phyloP scores from a whole-genome alignment of 805 yeast genomes.

The Torulaspora quercuum region DNA sequence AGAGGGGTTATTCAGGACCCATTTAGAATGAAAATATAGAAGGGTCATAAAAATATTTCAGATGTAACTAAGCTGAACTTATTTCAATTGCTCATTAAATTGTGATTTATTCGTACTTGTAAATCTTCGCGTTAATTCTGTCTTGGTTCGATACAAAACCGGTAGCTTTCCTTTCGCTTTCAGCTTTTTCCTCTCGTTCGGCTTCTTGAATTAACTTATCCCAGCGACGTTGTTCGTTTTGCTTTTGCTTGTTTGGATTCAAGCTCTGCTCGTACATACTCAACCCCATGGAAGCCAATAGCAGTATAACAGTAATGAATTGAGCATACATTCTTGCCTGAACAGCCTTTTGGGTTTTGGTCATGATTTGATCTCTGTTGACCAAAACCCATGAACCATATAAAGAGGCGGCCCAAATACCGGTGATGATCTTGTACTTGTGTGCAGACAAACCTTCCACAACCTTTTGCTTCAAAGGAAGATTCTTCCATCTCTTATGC shows the following conservation, averaged over 20 bases:
- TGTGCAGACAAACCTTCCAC: slow-evolving; percentile 49
- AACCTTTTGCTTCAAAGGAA: slow-evolving; percentile 49
- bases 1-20: too few relatives aligned
- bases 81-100: too few relatives aligned
- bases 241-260: slow-evolving; percentile 40
- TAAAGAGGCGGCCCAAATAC: slow-evolving; percentile 76
- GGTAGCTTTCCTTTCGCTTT: slow-evolving; percentile 20
- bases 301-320: slow-evolving; percentile 66
- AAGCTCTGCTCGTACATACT: slow-evolving; percentile 61
- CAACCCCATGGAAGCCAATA: slow-evolving; percentile 65
- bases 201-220: slow-evolving; percentile 44
- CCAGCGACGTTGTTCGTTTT: slow-evolving; percentile 43
- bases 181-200: slow-evolving; percentile 38
- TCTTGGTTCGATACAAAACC: slow-evolving; percentile 33
- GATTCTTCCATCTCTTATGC: slow-evolving; percentile 48
- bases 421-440: slow-evolving; percentile 65
- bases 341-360: slow-evolving; percentile 73
- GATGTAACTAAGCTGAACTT: too few relatives aligned
- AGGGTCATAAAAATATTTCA: too few relatives aligned
- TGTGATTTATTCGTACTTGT: slow-evolving; percentile 27
- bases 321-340: slow-evolving; percentile 93
- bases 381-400: slow-evolving; percentile 75
- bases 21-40: too few relatives aligned
- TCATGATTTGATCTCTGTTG: slow-evolving; percentile 70
- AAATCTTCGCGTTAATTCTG: slow-evolving; percentile 40